Evolutionary conservation across 345 rosid species (phyloP).

Genomic region (Garcia nutans): DNA sequence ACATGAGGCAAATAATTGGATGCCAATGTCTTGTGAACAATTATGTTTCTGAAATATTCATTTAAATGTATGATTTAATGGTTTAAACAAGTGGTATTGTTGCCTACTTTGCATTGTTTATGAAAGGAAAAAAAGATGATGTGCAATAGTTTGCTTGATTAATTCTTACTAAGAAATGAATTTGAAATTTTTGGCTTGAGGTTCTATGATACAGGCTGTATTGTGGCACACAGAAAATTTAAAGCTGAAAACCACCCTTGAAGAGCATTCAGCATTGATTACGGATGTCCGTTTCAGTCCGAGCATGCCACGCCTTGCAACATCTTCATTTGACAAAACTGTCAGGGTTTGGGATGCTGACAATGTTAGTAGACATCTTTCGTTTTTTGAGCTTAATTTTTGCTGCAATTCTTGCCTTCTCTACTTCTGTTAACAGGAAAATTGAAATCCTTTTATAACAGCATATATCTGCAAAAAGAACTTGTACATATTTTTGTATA

Average conservation of each 20-base stretch:
- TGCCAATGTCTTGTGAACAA: background rate
- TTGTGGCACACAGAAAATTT: conserved; percentile 75
- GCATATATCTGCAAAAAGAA: background rate
- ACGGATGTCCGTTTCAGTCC: conserved; percentile 97
- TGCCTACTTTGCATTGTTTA: background rate
- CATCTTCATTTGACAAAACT: conserved; percentile 94
- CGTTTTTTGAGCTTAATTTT: background rate
- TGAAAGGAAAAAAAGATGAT: background rate
- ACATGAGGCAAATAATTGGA: background rate
- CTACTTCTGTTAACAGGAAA: background rate
- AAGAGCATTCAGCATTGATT: conserved; percentile 73
- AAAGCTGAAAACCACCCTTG: conserved; percentile 71
- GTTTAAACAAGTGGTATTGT: background rate
- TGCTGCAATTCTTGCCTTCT: conserved; percentile 5
- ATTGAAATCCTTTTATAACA: background rate
- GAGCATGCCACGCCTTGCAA: conserved; percentile 82
- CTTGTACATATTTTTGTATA: background rate
- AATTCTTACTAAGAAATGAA: background rate
- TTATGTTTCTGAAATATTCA: background rate
- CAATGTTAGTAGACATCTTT: conserved; percentile 52
- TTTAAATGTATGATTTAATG: background rate
- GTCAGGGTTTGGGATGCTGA: conserved; percentile 99
- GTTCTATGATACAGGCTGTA: conserved; percentile 61
- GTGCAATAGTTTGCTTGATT: background rate
- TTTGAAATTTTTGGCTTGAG: conserved; percentile 6